A percentile compares a stretch with the other conserved stretches of the same genome.
Evolutionary conservation across 768 basidiomycete genomes (phyloP).

Genomic region (Lyophyllum atratum): DNA sequence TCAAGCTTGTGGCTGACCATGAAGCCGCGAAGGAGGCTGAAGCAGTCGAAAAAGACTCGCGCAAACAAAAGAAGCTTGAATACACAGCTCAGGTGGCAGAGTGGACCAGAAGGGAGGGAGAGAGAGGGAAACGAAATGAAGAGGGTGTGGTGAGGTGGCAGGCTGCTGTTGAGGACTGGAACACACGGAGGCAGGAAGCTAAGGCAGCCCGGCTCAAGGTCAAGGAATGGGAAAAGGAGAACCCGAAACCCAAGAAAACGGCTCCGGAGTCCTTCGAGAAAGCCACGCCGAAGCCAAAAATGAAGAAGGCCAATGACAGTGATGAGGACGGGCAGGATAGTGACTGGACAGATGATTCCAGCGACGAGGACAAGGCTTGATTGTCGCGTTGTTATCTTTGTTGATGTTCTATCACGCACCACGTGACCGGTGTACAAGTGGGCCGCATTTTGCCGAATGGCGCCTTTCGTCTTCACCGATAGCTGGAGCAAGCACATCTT

Average conservation of each 20-base stretch:
- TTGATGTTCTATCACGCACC: no score
- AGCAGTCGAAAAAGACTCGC: background rate
- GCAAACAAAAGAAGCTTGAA: background rate
- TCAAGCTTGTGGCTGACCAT: background rate
- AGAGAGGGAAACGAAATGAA: background rate
- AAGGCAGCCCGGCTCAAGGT: conserved; percentile 3
- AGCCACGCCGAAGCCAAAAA: background rate
- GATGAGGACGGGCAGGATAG: background rate
- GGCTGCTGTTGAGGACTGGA: background rate
- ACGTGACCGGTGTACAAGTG: no score
- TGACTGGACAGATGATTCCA: background rate
- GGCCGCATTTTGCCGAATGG: no score
- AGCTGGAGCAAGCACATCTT: no score
- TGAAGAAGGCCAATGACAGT: background rate
- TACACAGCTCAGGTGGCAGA: conserved; percentile 3
- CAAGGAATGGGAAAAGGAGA: background rate
- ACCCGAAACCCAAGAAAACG: background rate
- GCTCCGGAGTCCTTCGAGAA: background rate
- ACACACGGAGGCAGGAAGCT: background rate
- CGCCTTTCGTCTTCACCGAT: no score
- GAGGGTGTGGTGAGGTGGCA: background rate
- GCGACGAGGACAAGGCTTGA: background rate
- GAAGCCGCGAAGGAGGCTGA: background rate
- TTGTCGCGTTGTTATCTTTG: no score
- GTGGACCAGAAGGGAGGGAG: conserved; percentile 7